Percentiles rank a stretch among this genome's conserved stretches.
phyloP scores from a whole-genome alignment of 345 rosid genomes.

The Ricinus communis region DNA sequence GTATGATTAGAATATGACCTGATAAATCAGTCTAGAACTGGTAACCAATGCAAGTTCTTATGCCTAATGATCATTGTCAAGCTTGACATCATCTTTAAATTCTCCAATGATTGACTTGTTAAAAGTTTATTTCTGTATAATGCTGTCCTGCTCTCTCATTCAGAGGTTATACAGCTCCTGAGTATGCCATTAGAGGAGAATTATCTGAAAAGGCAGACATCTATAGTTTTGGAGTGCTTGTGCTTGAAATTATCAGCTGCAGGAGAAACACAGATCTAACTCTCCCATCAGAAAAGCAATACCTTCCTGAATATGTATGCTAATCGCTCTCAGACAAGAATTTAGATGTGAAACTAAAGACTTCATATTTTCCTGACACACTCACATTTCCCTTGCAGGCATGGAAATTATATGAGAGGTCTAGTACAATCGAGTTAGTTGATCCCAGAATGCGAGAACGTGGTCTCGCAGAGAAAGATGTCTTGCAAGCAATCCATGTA shows the following conservation, averaged over 20 bases:
- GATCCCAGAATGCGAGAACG: slow-evolving; percentile 47
- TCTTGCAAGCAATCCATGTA: slow-evolving; percentile 41
- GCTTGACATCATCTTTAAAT: no score
- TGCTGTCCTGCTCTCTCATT: neutral
- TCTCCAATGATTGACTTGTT: neutral
- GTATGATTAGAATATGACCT: no score
- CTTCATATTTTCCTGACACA: no score
- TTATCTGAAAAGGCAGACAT: slow-evolving; percentile 71
- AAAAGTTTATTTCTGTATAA: neutral
- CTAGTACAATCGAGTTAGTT: slow-evolving; percentile 36
- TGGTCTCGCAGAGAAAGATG: slow-evolving; percentile 40
- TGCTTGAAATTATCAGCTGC: slow-evolving; percentile 64
- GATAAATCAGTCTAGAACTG: no score
- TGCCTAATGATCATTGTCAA: neutral
- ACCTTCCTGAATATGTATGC: slow-evolving; percentile 70
- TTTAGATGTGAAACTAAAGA: no score
- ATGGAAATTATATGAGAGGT: slow-evolving; percentile 55
- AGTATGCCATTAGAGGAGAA: slow-evolving; percentile 66
- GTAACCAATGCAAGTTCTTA: neutral
- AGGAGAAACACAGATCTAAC: slow-evolving; percentile 59
- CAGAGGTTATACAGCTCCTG: slow-evolving; percentile 75
- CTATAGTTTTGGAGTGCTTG: slow-evolving; percentile 66
- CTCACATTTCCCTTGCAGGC: slow-evolving; percentile 35
- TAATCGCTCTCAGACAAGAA: neutral
- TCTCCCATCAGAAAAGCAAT: slow-evolving; percentile 61